A percentile compares a stretch with the other conserved stretches of the same genome.
Conservation (phyloP, 345 rosid species). For the Durio zibethinus region DNA sequence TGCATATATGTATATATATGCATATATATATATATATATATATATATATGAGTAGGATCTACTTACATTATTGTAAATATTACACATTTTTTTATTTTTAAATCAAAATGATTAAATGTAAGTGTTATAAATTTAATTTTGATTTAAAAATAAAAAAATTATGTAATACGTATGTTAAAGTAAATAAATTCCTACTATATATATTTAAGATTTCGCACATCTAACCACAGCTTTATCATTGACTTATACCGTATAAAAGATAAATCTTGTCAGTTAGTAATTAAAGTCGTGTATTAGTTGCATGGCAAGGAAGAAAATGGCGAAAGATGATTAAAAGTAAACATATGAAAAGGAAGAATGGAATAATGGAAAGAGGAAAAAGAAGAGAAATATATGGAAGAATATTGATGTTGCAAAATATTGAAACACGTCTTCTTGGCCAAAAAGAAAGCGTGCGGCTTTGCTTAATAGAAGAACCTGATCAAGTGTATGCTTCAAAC, state of each 20-base stretch:
- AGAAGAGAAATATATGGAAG: not conserved
- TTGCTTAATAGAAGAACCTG: not conserved
- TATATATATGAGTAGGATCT: no score
- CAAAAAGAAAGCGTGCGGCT: not conserved
- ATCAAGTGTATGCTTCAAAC: not conserved
- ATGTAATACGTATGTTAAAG: no score
- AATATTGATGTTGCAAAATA: not conserved
- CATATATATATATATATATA: no score
- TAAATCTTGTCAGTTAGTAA: not conserved
- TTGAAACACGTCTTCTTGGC: no score
- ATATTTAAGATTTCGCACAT: not conserved
- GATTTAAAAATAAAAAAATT: no score
- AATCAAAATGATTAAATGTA: no score
- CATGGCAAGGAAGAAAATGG: not conserved
- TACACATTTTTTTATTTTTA: no score
- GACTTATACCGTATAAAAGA: not conserved
- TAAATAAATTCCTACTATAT: no score
- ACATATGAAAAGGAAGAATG: not conserved
- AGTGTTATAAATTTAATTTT: no score
- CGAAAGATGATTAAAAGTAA: not conserved
- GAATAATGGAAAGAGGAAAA: not conserved
- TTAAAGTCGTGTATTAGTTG: not conserved
- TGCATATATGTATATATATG: no score
- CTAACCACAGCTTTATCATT: not conserved
- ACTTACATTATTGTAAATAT: no score